Base-by-base conservation (phyloP, 306 rosid genomes). In the Vigna radiata region DNA sequence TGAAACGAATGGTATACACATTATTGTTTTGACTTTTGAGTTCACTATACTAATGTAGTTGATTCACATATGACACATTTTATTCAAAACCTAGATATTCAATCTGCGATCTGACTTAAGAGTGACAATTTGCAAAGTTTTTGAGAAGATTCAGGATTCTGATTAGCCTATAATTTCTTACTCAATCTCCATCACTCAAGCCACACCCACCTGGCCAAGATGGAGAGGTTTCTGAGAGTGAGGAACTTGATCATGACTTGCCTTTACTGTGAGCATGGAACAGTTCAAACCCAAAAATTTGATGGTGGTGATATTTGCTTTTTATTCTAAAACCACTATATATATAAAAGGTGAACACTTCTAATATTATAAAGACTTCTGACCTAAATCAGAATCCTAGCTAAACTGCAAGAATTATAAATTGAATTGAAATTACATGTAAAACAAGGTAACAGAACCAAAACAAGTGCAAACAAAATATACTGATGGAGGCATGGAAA, bases 11-110 rank as follows among this genome's bases (percentile, higher is more conserved):
- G 8, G 53, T 17, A 17, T 63, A 19, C 73, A 55, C 67, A 52
- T 77, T 65, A 77, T 77, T 77, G 36, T 66, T 66, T 66, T 41
- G 71, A 66, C 71, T 66, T 43, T 19, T 66, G 10, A 39, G 5
- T 65, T 65, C 16, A 39, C 10, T 18, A 10, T 17, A 18, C 52
- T 18, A 9, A 7, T 60, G 33, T 29, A 10, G 7, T 25, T 63
- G 31, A 19, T 65, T 66, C 10, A 61, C 21, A 9, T 11, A 16
- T 14, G 50, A 64, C 70, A 64, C 49, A 33, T 39, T 39, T 0
- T 64, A 36, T n/a, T 4, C 70, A 8, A 3, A 39, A 64, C 31
- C 18, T 66, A 0, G 16, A 11, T 66, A 2, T 65, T 39, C 15
- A 19, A 31, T 66, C 17, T 19, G 3, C 6, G 49, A 41, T 66